Conservation (phyloP, 306 rosid genomes). For the Aeschynomene evenia region DNA sequence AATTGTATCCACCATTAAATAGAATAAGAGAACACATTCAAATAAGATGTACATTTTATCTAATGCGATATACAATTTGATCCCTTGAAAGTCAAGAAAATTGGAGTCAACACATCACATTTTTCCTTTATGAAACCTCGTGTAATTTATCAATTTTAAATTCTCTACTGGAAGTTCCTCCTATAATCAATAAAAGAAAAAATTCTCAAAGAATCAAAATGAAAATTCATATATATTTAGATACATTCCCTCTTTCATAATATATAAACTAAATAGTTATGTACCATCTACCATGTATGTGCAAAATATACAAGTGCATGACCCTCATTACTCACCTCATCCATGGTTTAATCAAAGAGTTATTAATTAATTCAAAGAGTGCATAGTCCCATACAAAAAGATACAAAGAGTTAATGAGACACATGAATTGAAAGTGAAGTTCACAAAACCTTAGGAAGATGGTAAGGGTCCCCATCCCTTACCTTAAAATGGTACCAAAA, state of each 20-base stretch:
- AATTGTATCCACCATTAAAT: no score
- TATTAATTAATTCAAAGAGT: not conserved
- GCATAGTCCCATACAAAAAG: not conserved
- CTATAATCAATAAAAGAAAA: no score
- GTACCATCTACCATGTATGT: not conserved
- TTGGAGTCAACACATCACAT: no score
- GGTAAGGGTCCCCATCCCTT: constrained; percentile 35
- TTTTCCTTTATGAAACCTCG: no score
- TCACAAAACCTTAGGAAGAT: not conserved
- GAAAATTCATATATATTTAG: not conserved
- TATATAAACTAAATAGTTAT: not conserved
- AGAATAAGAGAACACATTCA: no score
- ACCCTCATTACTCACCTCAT: not conserved
- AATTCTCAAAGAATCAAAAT: not conserved
- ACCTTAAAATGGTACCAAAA: constrained; percentile 20
- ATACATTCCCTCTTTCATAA: constrained; percentile 14
- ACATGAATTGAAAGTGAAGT: not conserved
- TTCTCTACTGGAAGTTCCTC: no score
- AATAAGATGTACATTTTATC: no score
- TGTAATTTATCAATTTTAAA: no score
- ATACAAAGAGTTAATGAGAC: not conserved
- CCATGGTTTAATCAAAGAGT: not conserved
- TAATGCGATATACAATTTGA: no score
- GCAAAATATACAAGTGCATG: not conserved
- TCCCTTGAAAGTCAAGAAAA: no score